Evolutionary conservation across 2,329 filamentous ascomycete genomes (phyloP).

Genomic region (Plenodomus lindquistii): DNA sequence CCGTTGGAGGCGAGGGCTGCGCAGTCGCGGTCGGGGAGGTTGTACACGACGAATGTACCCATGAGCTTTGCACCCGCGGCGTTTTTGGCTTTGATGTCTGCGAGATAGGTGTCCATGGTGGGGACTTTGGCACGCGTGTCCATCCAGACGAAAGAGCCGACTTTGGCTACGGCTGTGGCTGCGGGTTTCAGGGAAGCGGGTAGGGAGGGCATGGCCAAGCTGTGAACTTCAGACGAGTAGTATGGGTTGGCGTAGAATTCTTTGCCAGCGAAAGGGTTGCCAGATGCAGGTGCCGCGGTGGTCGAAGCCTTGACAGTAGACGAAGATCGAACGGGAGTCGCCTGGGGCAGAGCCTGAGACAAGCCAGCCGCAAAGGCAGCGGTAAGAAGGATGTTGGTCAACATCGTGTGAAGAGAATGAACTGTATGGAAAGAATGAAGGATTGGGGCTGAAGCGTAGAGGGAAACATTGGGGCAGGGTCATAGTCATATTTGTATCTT

Average conservation of each 20-base stretch:
- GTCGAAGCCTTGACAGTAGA: slow-evolving; percentile 11
- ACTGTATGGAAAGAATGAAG: neutral
- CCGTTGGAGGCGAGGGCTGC: slow-evolving; percentile 66
- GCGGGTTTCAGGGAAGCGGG: slow-evolving; percentile 58
- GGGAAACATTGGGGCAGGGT: neutral
- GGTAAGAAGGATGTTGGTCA: slow-evolving; percentile 21
- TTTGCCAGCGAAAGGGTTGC: slow-evolving; percentile 57
- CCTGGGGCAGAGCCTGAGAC: slow-evolving; percentile 26
- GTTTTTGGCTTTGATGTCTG: slow-evolving; percentile 54
- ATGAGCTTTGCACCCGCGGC: slow-evolving; percentile 54
- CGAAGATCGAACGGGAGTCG: slow-evolving; percentile 13
- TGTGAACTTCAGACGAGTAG: slow-evolving; percentile 58
- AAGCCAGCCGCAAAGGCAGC: slow-evolving; percentile 27
- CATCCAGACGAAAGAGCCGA: slow-evolving; percentile 59
- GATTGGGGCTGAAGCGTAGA: neutral
- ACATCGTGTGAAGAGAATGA: slow-evolving; percentile 15
- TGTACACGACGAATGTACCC: slow-evolving; percentile 63
- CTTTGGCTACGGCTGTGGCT: slow-evolving; percentile 53
- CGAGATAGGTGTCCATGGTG: slow-evolving; percentile 52
- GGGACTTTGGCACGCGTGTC: slow-evolving; percentile 56
- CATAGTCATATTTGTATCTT: slow-evolving; percentile 19
- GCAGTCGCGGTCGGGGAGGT: slow-evolving; percentile 67
- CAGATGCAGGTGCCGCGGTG: slow-evolving; percentile 30
- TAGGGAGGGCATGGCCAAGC: slow-evolving; percentile 64
- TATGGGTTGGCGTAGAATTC: slow-evolving; percentile 57